phyloP scores from a whole-genome alignment of 2,329 filamentous ascomycete species.

The Microcyclosporella mali region DNA sequence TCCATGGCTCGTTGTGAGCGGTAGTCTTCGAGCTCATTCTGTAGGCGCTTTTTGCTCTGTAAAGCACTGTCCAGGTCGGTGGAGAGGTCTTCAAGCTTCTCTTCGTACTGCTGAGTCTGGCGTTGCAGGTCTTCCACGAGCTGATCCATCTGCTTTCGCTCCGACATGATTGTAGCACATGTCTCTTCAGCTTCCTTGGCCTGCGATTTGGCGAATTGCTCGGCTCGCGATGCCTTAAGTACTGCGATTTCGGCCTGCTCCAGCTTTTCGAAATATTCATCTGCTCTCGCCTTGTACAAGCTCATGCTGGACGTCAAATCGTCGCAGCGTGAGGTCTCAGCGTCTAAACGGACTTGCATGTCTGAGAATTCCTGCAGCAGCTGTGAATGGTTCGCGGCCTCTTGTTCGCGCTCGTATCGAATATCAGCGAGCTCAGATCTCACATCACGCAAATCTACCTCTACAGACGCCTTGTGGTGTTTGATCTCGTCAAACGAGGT shows the following conservation, averaged over 20 bases:
- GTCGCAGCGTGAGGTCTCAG: constrained; percentile 74
- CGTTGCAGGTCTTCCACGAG: constrained; percentile 84
- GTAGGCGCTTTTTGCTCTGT: constrained; percentile 87
- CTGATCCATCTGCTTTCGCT: constrained; percentile 83
- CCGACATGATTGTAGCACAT: constrained; percentile 82
- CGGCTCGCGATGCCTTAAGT: constrained; percentile 81
- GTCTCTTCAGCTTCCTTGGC: constrained; percentile 86
- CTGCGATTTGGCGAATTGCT: constrained; percentile 89
- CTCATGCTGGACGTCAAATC: constrained; percentile 79
- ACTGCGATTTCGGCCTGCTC: constrained; percentile 96
- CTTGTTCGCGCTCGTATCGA: constrained; percentile 71
- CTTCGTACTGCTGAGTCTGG: constrained; percentile 82
- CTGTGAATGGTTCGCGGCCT: constrained; percentile 79
- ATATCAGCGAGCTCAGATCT: constrained; percentile 80
- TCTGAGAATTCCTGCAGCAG: constrained; percentile 89
- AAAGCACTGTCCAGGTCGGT: constrained; percentile 80
- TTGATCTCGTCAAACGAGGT: constrained; percentile 80
- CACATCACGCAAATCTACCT: constrained; percentile 80
- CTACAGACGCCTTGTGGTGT: constrained; percentile 68
- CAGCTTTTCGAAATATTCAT: constrained; percentile 95
- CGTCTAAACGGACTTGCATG: constrained; percentile 85
- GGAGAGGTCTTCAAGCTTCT: constrained; percentile 82
- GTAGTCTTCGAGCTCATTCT: constrained; percentile 97
- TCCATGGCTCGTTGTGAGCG: constrained; percentile 90
- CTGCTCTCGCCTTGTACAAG: constrained; percentile 83